phyloP scores from a whole-genome alignment of 202 grass and related monocot genomes.

The Panicum virgatum region DNA sequence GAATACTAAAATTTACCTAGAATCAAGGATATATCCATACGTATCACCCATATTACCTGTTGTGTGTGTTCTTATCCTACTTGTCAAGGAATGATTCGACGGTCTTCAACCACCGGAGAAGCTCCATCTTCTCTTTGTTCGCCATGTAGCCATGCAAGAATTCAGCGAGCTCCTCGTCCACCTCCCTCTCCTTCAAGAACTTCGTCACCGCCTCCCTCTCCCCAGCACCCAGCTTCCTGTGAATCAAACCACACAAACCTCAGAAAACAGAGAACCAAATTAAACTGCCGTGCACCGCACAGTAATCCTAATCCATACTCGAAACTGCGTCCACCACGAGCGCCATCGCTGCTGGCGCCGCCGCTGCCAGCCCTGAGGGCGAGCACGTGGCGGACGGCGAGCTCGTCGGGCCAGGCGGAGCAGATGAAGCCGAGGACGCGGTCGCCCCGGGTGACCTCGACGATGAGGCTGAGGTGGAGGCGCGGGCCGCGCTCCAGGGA shows the following conservation, averaged over 20 bases:
- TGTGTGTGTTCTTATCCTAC: slow-evolving; percentile 4
- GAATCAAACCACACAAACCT: background rate
- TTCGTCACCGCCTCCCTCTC: slow-evolving; percentile 46
- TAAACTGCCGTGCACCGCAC: background rate
- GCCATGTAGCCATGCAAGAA: slow-evolving; percentile 85
- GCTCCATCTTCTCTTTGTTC: slow-evolving; percentile 80
- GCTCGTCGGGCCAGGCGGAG: slow-evolving; percentile 80
- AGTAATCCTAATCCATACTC: slow-evolving; percentile 35
- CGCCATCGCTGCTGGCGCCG: background rate
- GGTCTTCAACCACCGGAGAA: slow-evolving; percentile 71
- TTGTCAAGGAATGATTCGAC: slow-evolving; percentile 69
- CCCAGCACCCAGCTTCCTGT: slow-evolving; percentile 55
- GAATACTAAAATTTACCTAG: background rate
- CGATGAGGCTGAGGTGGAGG: slow-evolving; percentile 87
- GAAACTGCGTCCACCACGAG: slow-evolving; percentile 51
- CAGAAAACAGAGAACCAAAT: slow-evolving; percentile 6
- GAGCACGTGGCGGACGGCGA: slow-evolving; percentile 66
- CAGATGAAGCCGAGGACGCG: slow-evolving; percentile 71
- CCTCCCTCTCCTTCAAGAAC: slow-evolving; percentile 72
- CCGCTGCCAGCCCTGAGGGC: slow-evolving; percentile 39
- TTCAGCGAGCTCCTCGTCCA: slow-evolving; percentile 62
- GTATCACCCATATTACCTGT: slow-evolving; percentile 10
- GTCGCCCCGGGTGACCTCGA: slow-evolving; percentile 64
- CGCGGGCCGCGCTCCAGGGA: slow-evolving; percentile 57
- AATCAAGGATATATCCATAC: background rate